phyloP scores from a whole-genome alignment of 192 early-diverging fungal genomes.

The Linnemannia schmuckeri region DNA sequence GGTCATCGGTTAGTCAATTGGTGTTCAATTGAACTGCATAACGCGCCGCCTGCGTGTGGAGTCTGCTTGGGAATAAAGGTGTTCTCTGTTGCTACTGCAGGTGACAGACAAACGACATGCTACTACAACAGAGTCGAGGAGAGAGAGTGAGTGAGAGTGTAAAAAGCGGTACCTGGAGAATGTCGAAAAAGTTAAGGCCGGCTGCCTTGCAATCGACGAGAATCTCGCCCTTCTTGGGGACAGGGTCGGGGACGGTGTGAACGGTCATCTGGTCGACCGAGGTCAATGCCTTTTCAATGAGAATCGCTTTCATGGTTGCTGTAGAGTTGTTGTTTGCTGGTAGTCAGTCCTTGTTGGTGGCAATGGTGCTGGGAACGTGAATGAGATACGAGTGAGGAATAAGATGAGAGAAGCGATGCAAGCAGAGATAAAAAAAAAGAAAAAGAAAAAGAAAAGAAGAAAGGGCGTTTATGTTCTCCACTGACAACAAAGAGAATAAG shows the following conservation, averaged over 20 bases:
- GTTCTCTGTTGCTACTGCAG: too few relatives aligned
- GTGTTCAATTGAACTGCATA: background rate
- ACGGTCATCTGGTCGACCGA: slow-evolving; percentile 66
- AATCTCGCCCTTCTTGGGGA: slow-evolving; percentile 69
- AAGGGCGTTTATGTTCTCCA: background rate
- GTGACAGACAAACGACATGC: background rate
- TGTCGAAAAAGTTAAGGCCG: slow-evolving; percentile 84
- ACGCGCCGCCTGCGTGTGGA: background rate
- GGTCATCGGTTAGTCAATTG: background rate
- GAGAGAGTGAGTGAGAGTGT: too few relatives aligned
- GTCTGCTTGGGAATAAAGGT: too few relatives aligned
- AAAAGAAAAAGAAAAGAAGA: background rate
- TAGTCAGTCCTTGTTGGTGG: background rate
- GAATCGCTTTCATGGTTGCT: slow-evolving; percentile 54
- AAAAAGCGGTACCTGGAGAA: slow-evolving; percentile 64
- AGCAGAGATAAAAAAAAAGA: background rate
- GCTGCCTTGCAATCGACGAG: slow-evolving; percentile 76
- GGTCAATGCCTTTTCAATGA: slow-evolving; percentile 71
- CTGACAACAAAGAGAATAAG: background rate
- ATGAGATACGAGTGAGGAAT: background rate
- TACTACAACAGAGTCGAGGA: background rate
- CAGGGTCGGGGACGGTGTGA: slow-evolving; percentile 69
- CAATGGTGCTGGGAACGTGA: background rate
- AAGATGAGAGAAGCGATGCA: background rate
- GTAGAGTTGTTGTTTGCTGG: background rate